Conservation (phyloP, 495 filamentous ascomycete species). For the Neurospora discreta region DNA sequence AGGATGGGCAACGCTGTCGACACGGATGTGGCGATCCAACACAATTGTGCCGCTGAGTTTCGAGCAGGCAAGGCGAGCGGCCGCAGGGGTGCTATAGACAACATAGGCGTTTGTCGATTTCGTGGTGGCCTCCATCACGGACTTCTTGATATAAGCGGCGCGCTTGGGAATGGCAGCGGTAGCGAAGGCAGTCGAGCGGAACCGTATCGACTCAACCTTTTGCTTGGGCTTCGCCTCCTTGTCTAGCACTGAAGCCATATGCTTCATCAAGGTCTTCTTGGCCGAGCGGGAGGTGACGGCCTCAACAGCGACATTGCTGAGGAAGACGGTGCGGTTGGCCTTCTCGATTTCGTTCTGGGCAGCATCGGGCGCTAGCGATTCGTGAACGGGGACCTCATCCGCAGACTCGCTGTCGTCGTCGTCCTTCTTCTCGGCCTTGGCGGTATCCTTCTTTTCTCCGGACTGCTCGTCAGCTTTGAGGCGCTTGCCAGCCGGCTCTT, state of each 20-base stretch:
- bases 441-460: conserved; percentile 20
- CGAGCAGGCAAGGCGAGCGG: conserved; percentile 63
- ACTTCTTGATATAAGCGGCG: conserved; percentile 73
- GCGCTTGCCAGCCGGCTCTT: conserved; percentile 33
- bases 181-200: conserved; percentile 80
- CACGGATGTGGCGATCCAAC: conserved; percentile 79
- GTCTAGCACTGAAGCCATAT: conserved; percentile 45
- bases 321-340: conserved; percentile 80
- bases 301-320: conserved; percentile 76
- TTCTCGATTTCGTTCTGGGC: conserved; percentile 59
- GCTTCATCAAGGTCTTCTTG: conserved; percentile 62
- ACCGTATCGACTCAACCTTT: conserved; percentile 80
- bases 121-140: conserved; percentile 76
- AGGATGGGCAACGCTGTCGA: conserved; percentile 84
- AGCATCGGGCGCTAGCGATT: conserved; percentile 35
- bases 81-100: conserved; percentile 64
- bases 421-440: not conserved
- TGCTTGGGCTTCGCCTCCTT: conserved; percentile 38
- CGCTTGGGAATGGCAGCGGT: conserved; percentile 72
- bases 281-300: conserved; percentile 72
- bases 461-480: conserved; percentile 29
- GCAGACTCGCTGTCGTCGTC: conserved; percentile 21
- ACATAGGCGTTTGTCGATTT: conserved; percentile 91
- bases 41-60: conserved; percentile 74
- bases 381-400: conserved; percentile 31